phyloP scores from a whole-genome alignment of 2,329 filamentous ascomycete genomes.

The Botrytis porri region DNA sequence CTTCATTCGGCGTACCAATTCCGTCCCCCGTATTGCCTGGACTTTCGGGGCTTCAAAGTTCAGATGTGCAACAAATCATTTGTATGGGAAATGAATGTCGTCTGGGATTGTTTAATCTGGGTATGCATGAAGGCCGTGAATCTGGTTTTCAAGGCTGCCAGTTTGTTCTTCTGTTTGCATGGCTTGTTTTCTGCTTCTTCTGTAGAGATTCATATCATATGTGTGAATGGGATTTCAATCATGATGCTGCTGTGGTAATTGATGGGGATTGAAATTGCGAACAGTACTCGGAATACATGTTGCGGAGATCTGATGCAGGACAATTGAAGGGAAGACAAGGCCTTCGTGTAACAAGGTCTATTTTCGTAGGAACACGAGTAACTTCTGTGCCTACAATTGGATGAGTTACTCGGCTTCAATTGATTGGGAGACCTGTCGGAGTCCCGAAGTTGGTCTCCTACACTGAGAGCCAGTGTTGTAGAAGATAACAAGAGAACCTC shows the following conservation, averaged over 20 bases:
- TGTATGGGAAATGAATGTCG: neutral
- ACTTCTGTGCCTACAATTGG: neutral
- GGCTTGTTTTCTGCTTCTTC: neutral
- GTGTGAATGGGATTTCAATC: neutral
- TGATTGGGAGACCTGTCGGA: neutral
- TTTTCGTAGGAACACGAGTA: neutral
- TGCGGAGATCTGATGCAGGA: neutral
- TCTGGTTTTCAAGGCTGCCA: slow-evolving; percentile 18
- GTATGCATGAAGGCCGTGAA: slow-evolving; percentile 8
- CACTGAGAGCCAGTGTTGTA: neutral
- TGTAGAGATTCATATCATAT: neutral
- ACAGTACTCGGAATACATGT: too few relatives aligned
- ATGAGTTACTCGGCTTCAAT: neutral
- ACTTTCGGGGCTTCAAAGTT: slow-evolving; percentile 22
- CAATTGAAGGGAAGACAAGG: neutral
- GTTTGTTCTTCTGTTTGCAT: neutral
- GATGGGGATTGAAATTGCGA: neutral
- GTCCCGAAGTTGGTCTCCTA: neutral
- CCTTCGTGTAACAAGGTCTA: neutral
- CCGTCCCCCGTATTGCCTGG: slow-evolving; percentile 20
- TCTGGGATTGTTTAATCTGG: neutral
- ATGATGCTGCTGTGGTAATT: neutral
- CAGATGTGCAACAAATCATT: slow-evolving; percentile 23
- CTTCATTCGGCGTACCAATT: slow-evolving; percentile 8
- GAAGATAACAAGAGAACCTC: neutral